Percentiles rank a stretch among this genome's conserved stretches.
Evolutionary conservation across 129 eudicot genomes (phyloP).

Genomic region (Lonicera japonica): DNA sequence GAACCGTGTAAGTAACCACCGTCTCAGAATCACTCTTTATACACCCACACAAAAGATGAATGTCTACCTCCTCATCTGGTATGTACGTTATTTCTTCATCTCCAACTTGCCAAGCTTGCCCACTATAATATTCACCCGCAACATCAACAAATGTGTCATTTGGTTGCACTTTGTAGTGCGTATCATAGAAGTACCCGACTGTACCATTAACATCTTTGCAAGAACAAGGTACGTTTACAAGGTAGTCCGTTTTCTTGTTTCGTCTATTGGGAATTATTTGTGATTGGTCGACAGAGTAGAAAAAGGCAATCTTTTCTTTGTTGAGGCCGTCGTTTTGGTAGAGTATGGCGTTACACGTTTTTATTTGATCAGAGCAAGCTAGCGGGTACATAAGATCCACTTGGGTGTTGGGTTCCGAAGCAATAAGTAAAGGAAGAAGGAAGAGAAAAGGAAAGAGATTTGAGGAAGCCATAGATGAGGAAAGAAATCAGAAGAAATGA

Average conservation of each 20-base stretch:
- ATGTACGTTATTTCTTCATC: constrained; percentile 17
- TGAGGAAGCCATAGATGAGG: constrained; percentile 45
- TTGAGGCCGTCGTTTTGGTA: constrained; percentile 53
- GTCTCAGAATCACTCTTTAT: constrained; percentile 35
- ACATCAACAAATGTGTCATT: constrained; percentile 41
- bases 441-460: constrained; percentile 15
- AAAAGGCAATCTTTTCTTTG: constrained; percentile 23
- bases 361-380: constrained; percentile 28
- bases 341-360: constrained; percentile 42
- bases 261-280: constrained; percentile 23
- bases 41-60: constrained; percentile 76
- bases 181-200: constrained; percentile 58
- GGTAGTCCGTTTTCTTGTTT: constrained; percentile 28
- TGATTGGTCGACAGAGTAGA: constrained; percentile 44
- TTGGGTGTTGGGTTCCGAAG: constrained; percentile 11
- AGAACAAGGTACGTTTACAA: constrained; percentile 55
- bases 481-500: constrained; percentile 11
- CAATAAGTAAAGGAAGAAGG: constrained; percentile 17
- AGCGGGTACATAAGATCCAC: constrained; percentile 17
- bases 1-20: constrained; percentile 68
- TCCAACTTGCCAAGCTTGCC: constrained; percentile 55
- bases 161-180: constrained; percentile 25
- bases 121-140: constrained; percentile 48
- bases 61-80: constrained; percentile 12
- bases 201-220: constrained; percentile 51